Evolutionary conservation across 306 rosid species (phyloP).

Genomic region (Citrullus mucosospermus): DNA sequence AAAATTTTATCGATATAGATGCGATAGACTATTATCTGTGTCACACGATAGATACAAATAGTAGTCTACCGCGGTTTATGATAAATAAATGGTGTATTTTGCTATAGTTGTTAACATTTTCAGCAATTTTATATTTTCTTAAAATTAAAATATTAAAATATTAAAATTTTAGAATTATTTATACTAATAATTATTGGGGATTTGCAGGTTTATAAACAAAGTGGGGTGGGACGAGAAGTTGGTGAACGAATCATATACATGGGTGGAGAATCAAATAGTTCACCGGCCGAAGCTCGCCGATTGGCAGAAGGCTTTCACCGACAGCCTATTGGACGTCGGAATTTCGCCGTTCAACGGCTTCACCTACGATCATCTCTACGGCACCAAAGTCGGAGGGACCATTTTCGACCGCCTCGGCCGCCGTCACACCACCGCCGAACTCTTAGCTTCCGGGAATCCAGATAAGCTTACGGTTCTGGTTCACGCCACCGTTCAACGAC

Average conservation of each 20-base stretch:
- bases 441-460: conserved; percentile 55
- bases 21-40: too few relatives aligned
- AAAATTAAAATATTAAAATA: too few relatives aligned
- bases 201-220: conserved; percentile 45
- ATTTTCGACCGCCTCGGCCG: conserved; percentile 68
- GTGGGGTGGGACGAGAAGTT: conserved; percentile 64
- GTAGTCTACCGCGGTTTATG: too few relatives aligned
- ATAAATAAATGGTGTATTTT: too few relatives aligned
- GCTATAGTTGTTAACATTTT: too few relatives aligned
- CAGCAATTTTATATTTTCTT: too few relatives aligned
- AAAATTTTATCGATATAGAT: too few relatives aligned
- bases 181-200: not conserved
- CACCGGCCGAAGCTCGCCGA: conserved; percentile 45
- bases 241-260: conserved; percentile 65
- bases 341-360: conserved; percentile 86
- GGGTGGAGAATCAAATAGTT: conserved; percentile 86
- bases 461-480: conserved; percentile 53
- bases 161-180: too few relatives aligned
- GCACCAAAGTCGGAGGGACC: conserved; percentile 94
- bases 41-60: too few relatives aligned
- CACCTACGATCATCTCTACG: conserved; percentile 83
- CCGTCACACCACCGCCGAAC: conserved; percentile 82
- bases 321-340: conserved; percentile 65
- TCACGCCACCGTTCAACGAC: conserved; percentile 72
- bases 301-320: conserved; percentile 61